Base-by-base conservation (phyloP, 768 basidiomycete species). In the Lenzites betulinus region DNA sequence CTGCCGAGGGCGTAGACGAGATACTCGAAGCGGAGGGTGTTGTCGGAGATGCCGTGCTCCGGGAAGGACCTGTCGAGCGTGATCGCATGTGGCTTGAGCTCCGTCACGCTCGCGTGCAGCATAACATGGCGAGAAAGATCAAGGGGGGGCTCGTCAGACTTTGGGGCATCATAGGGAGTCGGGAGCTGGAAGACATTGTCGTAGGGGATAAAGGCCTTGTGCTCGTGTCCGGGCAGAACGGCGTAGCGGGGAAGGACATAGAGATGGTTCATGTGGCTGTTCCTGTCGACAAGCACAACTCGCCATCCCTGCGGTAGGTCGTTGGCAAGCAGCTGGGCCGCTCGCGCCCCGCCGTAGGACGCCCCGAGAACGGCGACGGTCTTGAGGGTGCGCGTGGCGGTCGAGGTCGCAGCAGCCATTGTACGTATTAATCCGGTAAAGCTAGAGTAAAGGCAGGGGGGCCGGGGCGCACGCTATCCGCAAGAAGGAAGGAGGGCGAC, bases 171-270 rank as follows among this genome's bases (percentile, higher is more conserved):
- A 47, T 35, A 25, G 62, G 41, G 13, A 48, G 41, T 41, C 42
- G 68, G 51, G 43, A 51, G 62, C 6, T 41, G 48, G 66, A 85
- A 83, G 50, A 86, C 69, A 41, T 80, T 79, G 51, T 74, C 71
- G 66, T 82, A 84, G 0, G 86, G 84, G 62, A 88, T 79, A 70
- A 88, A 88, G 26, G 84, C 84, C 75, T 87, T 88, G 72, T 87
- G 82, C 71, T 85, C 85, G 64, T 86, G 82, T 20, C 82, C 80
- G 41, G 83, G 77, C 5, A 87, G 76, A 22, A 86, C 80, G 18
- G 84, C 79, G 52, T 81, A 79, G 52, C 86, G 76, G 4, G 85
- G 82, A 41, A 87, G 76, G 30, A 83, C 80, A 69, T 87, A 89
- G 1, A 86, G 51, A 36, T 54, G 55, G 50, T 48, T 56, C 12